Evolutionary conservation across 345 rosid species (phyloP).

Genomic region (Boechera stricta): DNA sequence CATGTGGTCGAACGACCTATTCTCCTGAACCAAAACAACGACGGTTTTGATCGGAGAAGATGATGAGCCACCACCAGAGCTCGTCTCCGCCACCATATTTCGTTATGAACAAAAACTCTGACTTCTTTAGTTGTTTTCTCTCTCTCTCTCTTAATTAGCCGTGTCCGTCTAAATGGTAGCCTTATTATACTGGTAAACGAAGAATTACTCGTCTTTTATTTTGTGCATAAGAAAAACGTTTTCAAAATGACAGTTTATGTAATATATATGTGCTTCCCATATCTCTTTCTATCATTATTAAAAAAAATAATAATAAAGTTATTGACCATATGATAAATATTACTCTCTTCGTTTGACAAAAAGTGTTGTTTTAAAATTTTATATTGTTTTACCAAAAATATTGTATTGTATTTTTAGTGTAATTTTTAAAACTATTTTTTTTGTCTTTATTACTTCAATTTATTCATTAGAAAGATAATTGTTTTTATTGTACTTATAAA

Average conservation of each 20-base stretch:
- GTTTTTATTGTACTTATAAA: too few species aligned
- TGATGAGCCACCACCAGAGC: constrained; percentile 36
- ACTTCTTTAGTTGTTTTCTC: constrained; percentile 5
- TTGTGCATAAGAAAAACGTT: constrained; percentile 11
- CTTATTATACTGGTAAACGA: background rate
- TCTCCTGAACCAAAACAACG: constrained; percentile 82
- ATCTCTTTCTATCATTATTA: background rate
- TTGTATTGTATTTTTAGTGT: too few species aligned
- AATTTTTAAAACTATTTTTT: too few species aligned
- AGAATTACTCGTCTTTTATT: background rate
- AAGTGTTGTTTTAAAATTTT: too few species aligned
- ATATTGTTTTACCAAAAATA: too few species aligned
- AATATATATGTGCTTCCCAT: background rate
- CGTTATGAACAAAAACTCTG: background rate
- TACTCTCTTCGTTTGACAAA: too few species aligned
- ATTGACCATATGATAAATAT: background rate
- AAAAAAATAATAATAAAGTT: background rate
- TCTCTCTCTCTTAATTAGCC: background rate
- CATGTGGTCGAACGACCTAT: constrained; percentile 94
- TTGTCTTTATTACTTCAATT: too few species aligned
- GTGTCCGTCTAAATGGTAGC: background rate
- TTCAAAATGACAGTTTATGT: background rate
- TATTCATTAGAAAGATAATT: too few species aligned
- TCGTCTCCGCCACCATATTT: constrained; percentile 45
- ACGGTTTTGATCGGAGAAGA: constrained; percentile 73